These are phyloP conservation scores for Zoysia matrella DNA, from an alignment of 202 grass and related monocot species.

Conservation along the genomic window DNA sequence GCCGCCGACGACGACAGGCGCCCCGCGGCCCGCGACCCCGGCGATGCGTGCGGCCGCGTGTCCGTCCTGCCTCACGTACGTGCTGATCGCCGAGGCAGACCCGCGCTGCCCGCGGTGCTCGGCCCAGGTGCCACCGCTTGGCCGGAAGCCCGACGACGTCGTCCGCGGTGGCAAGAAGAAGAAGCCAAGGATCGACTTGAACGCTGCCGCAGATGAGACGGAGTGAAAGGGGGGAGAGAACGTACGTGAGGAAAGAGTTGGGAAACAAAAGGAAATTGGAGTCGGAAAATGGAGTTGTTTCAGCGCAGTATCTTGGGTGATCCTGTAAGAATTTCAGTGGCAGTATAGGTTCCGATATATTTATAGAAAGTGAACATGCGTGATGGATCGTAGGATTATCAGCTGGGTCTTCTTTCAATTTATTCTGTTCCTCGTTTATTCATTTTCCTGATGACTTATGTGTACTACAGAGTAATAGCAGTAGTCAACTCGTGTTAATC, in stretches of 20 bases:
- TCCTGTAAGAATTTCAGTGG: no score
- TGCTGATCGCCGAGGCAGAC: conserved; percentile 54
- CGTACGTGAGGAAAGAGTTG: not conserved
- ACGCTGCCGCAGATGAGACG: conserved; percentile 49
- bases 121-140: conserved; percentile 47
- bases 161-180: conserved; percentile 52
- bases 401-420: no score
- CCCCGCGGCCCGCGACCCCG: not conserved
- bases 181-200: conserved; percentile 63
- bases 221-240: conserved; percentile 35
- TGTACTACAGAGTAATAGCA: no score
- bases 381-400: no score
- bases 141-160: not conserved
- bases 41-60: conserved; percentile 54
- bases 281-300: not conserved
- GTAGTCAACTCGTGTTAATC: no score
- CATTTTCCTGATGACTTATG: no score
- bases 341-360: no score
- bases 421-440: no score
- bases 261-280: not conserved
- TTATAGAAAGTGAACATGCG: no score
- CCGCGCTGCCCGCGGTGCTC: conserved; percentile 68
- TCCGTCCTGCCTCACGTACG: conserved; percentile 74
- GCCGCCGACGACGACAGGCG: conserved; percentile 9
- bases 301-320: not conserved